Evolutionary conservation across 257 asterid genomes (phyloP).

Genomic region (Solanum tarapatanum): DNA sequence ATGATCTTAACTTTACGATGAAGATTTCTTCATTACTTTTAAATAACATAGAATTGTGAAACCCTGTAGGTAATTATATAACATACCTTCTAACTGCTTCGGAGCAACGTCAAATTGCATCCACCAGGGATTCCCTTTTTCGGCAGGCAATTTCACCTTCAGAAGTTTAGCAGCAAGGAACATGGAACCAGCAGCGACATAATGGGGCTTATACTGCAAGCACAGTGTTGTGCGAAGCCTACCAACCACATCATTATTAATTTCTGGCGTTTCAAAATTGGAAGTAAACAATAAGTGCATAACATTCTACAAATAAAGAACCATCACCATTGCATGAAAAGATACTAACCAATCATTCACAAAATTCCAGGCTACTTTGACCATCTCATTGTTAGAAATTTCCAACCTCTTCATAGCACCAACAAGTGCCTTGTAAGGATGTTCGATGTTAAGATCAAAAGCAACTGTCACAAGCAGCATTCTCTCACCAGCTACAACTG

Average conservation of each 20-base stretch:
- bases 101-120: conserved; percentile 58
- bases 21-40: neutral
- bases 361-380: conserved; percentile 54
- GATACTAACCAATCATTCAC: conserved; percentile 50
- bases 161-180: conserved; percentile 46
- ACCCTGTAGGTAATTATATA: neutral
- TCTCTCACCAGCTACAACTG: conserved; percentile 34
- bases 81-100: conserved; percentile 37
- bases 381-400: conserved; percentile 30
- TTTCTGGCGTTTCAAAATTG: neutral
- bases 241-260: conserved; percentile 2
- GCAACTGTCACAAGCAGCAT: conserved; percentile 42
- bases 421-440: conserved; percentile 53
- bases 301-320: neutral
- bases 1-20: neutral
- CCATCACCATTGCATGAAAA: neutral
- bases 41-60: neutral
- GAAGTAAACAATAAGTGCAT: neutral
- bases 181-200: conserved; percentile 52
- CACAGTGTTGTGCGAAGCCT: conserved; percentile 51
- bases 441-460: conserved; percentile 51
- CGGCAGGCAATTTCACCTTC: conserved; percentile 33
- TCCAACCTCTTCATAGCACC: conserved; percentile 36
- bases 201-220: conserved; percentile 53
- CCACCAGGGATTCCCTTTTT: conserved; percentile 48